phyloP scores from a whole-genome alignment of 257 asterid genomes.

The Datura wrightii region DNA sequence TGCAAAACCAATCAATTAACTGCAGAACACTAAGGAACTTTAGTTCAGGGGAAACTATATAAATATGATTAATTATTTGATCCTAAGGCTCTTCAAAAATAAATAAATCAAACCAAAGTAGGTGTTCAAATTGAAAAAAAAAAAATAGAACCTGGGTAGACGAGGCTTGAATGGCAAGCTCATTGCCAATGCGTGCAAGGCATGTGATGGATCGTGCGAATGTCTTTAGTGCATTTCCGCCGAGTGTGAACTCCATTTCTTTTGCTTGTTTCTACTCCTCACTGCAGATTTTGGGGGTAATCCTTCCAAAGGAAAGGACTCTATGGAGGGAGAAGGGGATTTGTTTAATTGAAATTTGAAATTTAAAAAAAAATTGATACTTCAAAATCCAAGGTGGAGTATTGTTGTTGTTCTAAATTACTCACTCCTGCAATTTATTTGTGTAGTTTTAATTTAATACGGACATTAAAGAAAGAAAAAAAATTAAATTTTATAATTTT shows the following conservation, averaged over 20 bases:
- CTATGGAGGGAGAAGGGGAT: neutral
- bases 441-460: too few species aligned
- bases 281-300: neutral
- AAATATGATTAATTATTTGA: too few species aligned
- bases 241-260: slow-evolving; percentile 78
- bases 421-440: too few species aligned
- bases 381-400: too few species aligned
- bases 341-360: neutral
- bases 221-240: slow-evolving; percentile 83
- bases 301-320: neutral
- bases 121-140: neutral
- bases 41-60: neutral
- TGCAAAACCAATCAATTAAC: too few species aligned
- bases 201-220: slow-evolving; percentile 84
- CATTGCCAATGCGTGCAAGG: slow-evolving; percentile 95
- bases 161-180: slow-evolving; percentile 78
- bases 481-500: too few species aligned
- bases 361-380: too few species aligned
- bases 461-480: too few species aligned
- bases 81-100: neutral
- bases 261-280: neutral
- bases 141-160: slow-evolving; percentile 63
- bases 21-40: neutral
- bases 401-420: too few species aligned
- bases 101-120: neutral